Evolutionary conservation across 1,139 yeast species (phyloP), one percentile per base, ranked within the genome.

Genomic region (Protomyces macrosporus): DNA sequence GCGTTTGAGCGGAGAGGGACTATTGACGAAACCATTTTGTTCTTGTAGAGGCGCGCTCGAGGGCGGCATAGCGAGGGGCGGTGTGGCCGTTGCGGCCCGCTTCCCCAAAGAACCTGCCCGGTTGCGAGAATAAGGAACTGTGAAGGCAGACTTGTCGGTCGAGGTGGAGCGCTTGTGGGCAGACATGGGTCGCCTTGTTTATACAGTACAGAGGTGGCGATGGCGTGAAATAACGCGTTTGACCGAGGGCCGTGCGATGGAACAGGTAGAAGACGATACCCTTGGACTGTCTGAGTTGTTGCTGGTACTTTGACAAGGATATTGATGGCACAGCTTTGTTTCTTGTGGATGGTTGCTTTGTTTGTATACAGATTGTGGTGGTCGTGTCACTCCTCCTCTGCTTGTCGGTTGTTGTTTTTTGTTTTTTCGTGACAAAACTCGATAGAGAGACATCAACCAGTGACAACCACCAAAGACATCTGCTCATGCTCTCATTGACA

Each of bases 1-100:
- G 5, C 62, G 53, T 50, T 58, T 58, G 48, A 58, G 45, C 6
- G 62, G 62, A 5, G 62, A 58, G 6, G 62, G 62, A 40, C 62
- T 58, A 33, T 58, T 58, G 45, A 58, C 54, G 33, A 58, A 52
- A 9, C 55, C 40, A 10, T 45, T 51, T 7, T 42, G 48, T 42
- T 42, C 48, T 16, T 42, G 48, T 10, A 42, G 6, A 6, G 48
- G 48, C 6, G 30, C 32, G 7, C n/a, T 30, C 4, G 48, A 9
- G 7, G 54, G 50, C 51, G 52, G 53, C 34, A 40, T 53, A n/a
- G 45, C 55, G 35, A 62, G 57, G 35, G 65, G 65, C 10, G 40
- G 34, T n/a, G 50, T 42, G 4, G 40, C 10, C 7, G 53, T 37
- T 35, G 63, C 42, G 16, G 40, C 23, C 6, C 40, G 48, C 40